Conservation (phyloP, 1,284 basidiomycete genomes). For the Chiua sp. region DNA sequence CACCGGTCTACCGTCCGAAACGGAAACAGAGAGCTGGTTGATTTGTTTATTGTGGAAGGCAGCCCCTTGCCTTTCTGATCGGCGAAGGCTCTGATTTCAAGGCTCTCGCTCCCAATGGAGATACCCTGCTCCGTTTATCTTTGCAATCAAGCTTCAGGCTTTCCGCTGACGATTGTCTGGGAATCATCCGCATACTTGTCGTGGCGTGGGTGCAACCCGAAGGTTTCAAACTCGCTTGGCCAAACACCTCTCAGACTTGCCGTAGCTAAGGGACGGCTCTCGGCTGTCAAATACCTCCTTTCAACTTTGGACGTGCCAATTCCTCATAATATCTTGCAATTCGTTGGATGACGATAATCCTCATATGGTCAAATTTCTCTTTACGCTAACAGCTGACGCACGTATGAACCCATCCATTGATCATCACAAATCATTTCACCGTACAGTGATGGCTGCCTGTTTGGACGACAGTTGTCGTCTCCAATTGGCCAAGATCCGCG, state of each 20-base stretch:
- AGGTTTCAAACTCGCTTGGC: neutral
- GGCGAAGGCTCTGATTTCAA: neutral
- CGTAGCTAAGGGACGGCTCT: too few relatives aligned
- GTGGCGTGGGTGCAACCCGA: neutral
- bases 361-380: neutral
- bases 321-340: neutral
- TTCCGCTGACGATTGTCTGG: neutral
- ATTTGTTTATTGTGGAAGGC: constrained; percentile 13
- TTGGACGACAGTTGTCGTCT: neutral
- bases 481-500: neutral
- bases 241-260: neutral
- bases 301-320: neutral
- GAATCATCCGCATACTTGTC: neutral
- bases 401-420: too few relatives aligned
- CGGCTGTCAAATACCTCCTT: neutral
- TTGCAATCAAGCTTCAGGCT: neutral
- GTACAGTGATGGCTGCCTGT: too few relatives aligned
- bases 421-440: neutral
- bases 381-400: neutral
- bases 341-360: too few relatives aligned
- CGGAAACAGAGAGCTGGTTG: neutral
- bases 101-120: neutral
- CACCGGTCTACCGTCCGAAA: constrained; percentile 2
- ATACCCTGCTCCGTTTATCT: constrained; percentile 8
- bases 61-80: constrained; percentile 14